Evolutionary conservation across 192 early-diverging fungal genomes (phyloP).

Genomic region (Backusella macrospora): DNA sequence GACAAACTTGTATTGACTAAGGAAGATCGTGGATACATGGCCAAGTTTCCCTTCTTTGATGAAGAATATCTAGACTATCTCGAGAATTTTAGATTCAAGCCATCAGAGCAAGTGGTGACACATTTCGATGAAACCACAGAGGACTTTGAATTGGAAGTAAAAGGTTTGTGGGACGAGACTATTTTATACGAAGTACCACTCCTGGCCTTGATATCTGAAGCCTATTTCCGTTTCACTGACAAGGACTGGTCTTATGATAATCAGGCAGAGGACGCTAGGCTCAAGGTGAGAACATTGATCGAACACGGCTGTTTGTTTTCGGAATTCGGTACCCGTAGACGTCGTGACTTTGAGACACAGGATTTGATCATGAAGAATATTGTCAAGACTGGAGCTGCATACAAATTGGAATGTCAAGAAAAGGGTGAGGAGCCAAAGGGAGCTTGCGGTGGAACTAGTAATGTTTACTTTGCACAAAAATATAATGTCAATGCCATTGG

Average conservation of each 20-base stretch:
- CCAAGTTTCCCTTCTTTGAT: slow-evolving; percentile 56
- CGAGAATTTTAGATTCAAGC: slow-evolving; percentile 58
- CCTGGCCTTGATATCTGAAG: slow-evolving; percentile 69
- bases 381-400: slow-evolving; percentile 13
- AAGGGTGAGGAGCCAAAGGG: slow-evolving; percentile 41
- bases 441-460: slow-evolving; percentile 66
- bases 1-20: slow-evolving; percentile 44
- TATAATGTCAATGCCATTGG: slow-evolving; percentile 46
- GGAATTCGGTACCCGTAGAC: slow-evolving; percentile 78
- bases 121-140: slow-evolving; percentile 23
- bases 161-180: slow-evolving; percentile 66
- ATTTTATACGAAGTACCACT: slow-evolving; percentile 81
- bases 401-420: slow-evolving; percentile 18
- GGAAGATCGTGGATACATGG: slow-evolving; percentile 47
- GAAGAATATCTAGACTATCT: slow-evolving; percentile 63
- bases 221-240: slow-evolving; percentile 70
- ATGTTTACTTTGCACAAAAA: slow-evolving; percentile 65
- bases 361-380: slow-evolving; percentile 62
- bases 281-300: slow-evolving; percentile 55
- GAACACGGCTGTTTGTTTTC: slow-evolving; percentile 67
- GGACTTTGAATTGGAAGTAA: slow-evolving; percentile 51
- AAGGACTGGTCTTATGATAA: slow-evolving; percentile 67
- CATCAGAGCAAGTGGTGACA: slow-evolving; percentile 48
- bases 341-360: slow-evolving; percentile 68
- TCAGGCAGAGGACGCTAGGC: slow-evolving; percentile 54